These are phyloP conservation scores for Suhomyces kilbournensis DNA, from an alignment of 805 yeast species.

Conservation along the genomic window DNA sequence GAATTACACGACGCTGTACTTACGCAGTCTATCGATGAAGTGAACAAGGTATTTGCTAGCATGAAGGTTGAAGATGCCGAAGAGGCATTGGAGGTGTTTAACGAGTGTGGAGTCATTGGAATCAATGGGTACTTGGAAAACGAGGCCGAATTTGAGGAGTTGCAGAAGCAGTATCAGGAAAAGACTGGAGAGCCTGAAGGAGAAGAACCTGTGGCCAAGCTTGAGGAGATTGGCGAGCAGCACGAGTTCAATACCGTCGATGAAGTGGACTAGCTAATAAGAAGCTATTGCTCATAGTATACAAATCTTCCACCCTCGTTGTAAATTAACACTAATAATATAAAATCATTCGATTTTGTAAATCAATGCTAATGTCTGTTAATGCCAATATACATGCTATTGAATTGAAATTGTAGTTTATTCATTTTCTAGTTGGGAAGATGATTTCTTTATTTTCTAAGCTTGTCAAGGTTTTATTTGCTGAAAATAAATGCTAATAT, in stretches of 20 bases:
- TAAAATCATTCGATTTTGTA: too few species aligned
- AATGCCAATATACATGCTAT: too few species aligned
- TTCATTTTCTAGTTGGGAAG: too few species aligned
- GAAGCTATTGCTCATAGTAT: too few species aligned
- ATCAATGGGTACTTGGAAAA: conserved; percentile 74
- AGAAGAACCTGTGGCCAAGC: conserved; percentile 4
- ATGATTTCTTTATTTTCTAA: too few species aligned
- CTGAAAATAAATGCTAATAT: too few species aligned
- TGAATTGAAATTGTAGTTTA: too few species aligned
- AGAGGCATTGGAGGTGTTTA: conserved; percentile 63
- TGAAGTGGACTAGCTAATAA: conserved; percentile 10
- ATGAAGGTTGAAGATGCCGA: conserved; percentile 81
- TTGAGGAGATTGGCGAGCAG: conserved; percentile 8
- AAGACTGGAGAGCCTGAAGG: conserved; percentile 11
- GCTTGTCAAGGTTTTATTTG: too few species aligned
- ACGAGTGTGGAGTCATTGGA: conserved; percentile 79
- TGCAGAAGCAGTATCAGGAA: conserved; percentile 47
- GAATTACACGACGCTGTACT: conserved; percentile 74
- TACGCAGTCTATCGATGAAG: conserved; percentile 68
- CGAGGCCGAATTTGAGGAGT: conserved; percentile 61
- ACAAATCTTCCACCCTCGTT: too few species aligned
- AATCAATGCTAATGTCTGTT: too few species aligned
- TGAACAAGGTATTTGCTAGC: conserved; percentile 76
- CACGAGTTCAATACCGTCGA: conserved; percentile 9
- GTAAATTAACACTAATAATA: not conserved